These are phyloP conservation scores for Neonectria magnoliae DNA, from an alignment of 2,329 filamentous ascomycete genomes.

Conservation along the genomic window DNA sequence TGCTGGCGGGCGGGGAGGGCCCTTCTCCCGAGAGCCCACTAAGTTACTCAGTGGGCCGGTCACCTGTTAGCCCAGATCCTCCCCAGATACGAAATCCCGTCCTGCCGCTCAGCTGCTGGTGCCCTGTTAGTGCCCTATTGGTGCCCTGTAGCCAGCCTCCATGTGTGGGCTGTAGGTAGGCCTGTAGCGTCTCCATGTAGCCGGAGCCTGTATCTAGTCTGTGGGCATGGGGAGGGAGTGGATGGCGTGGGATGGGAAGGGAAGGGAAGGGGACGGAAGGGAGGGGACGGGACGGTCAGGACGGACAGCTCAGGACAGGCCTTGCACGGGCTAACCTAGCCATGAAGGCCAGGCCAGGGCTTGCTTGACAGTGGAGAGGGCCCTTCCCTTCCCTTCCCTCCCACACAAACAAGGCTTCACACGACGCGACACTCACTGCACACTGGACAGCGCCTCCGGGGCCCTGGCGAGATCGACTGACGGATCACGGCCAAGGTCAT, in stretches of 20 bases:
- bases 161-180: too few relatives aligned
- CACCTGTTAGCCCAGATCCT: conserved; percentile 43
- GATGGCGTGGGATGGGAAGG: conserved; percentile 13
- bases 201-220: background rate
- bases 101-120: conserved; percentile 17
- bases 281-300: conserved; percentile 17
- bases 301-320: background rate
- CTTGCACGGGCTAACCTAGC: background rate
- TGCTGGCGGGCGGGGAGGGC: conserved; percentile 30
- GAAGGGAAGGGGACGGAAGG: conserved; percentile 3
- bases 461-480: conserved; percentile 42
- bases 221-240: conserved; percentile 21
- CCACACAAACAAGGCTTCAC: background rate
- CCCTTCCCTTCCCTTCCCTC: background rate
- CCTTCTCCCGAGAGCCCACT: conserved; percentile 36
- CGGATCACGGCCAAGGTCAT: conserved; percentile 19
- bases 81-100: conserved; percentile 39
- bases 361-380: background rate
- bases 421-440: background rate
- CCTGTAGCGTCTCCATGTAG: background rate
- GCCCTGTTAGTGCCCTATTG: background rate
- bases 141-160: conserved; percentile 1
- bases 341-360: too few relatives aligned
- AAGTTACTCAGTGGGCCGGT: conserved; percentile 35
- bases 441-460: conserved; percentile 1